Percentiles rank a stretch among this genome's conserved stretches.
Evolutionary conservation across 2,329 filamentous ascomycete species (phyloP).

Genomic region (Sphaceloma murrayae): DNA sequence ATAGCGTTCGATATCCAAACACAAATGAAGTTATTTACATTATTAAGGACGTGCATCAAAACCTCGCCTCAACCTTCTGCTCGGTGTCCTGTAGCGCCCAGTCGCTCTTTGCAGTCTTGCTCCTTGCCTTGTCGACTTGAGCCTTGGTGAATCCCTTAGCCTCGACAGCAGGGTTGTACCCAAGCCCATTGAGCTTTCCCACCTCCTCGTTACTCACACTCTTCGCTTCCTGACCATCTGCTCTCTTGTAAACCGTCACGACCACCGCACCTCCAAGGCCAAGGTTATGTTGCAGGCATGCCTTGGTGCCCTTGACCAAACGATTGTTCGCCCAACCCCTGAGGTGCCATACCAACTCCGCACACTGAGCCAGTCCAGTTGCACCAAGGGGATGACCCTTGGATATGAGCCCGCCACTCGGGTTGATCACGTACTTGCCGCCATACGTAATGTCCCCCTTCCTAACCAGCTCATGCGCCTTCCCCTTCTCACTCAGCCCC

Average conservation of each 20-base stretch:
- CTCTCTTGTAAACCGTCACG: slow-evolving; percentile 77
- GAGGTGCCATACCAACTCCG: slow-evolving; percentile 90
- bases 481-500: slow-evolving; percentile 64
- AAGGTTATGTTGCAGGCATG: slow-evolving; percentile 83
- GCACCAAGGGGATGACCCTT: slow-evolving; percentile 94
- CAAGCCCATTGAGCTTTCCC: slow-evolving; percentile 57
- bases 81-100: slow-evolving; percentile 72
- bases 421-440: slow-evolving; percentile 73
- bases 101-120: slow-evolving; percentile 55
- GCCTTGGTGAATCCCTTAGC: slow-evolving; percentile 78
- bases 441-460: slow-evolving; percentile 87
- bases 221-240: slow-evolving; percentile 59
- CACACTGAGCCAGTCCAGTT: slow-evolving; percentile 89
- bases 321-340: slow-evolving; percentile 94
- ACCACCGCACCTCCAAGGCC: slow-evolving; percentile 86
- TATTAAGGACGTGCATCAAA: slow-evolving; percentile 35
- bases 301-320: slow-evolving; percentile 55
- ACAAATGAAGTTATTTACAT: neutral
- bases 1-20: slow-evolving; percentile 15
- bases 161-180: slow-evolving; percentile 85
- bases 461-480: slow-evolving; percentile 85
- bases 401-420: slow-evolving; percentile 85
- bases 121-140: slow-evolving; percentile 60
- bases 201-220: slow-evolving; percentile 54
- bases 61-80: slow-evolving; percentile 63